Evolutionary conservation across 2,329 filamentous ascomycete species (phyloP).

Genomic region (Aspergillus sp.): DNA sequence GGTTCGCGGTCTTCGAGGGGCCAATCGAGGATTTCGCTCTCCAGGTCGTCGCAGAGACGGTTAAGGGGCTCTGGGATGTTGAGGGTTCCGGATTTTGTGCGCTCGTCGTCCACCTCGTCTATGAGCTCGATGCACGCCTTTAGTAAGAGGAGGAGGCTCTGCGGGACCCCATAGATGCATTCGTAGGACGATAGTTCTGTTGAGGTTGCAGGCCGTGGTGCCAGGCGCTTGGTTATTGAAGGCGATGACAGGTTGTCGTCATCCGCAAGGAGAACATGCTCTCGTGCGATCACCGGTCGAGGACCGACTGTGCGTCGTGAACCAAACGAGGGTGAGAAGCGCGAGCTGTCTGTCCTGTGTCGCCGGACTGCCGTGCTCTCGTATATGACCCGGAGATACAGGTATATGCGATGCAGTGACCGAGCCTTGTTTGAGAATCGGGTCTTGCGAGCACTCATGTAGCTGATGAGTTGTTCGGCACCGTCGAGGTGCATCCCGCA

Average conservation of each 20-base stretch:
- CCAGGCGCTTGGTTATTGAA: neutral
- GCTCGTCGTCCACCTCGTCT: neutral
- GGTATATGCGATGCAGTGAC: slow-evolving; percentile 10
- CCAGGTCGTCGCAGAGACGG: slow-evolving; percentile 1
- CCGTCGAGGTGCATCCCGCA: slow-evolving; percentile 12
- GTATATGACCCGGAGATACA: slow-evolving; percentile 9
- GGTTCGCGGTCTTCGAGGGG: neutral
- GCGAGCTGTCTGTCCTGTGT: neutral
- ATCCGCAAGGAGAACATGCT: neutral
- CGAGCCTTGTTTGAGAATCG: slow-evolving; percentile 5
- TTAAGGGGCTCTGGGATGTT: neutral
- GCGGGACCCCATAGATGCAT: slow-evolving; percentile 9
- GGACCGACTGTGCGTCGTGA: neutral
- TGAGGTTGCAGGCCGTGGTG: neutral
- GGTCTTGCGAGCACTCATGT: neutral
- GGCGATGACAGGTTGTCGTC: neutral
- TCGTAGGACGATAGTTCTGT: neutral
- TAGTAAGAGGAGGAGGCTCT: slow-evolving; percentile 3
- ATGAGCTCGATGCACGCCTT: slow-evolving; percentile 6
- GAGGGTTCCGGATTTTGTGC: neutral
- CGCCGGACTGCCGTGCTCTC: slow-evolving; percentile 8
- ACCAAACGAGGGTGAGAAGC: neutral
- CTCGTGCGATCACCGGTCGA: neutral
- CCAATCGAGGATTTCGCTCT: slow-evolving; percentile 11
- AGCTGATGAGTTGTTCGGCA: slow-evolving; percentile 5